Conservation (phyloP, 371 early-diverging fungal genomes). For the Mucor sp. region DNA sequence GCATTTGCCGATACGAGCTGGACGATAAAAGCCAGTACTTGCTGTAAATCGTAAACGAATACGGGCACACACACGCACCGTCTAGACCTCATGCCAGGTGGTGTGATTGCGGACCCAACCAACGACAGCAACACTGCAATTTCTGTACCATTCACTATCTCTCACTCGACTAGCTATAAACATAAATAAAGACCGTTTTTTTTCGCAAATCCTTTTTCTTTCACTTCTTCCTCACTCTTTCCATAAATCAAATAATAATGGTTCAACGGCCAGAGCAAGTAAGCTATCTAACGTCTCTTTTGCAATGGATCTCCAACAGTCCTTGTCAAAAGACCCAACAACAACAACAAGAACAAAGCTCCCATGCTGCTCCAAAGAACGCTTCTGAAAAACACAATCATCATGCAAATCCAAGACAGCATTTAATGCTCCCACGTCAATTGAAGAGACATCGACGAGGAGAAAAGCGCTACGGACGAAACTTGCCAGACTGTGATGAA, state of each 20-base stretch:
- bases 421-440: slow-evolving; percentile 16
- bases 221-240: neutral
- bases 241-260: neutral
- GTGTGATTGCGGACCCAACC: neutral
- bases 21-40: slow-evolving; percentile 9
- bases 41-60: neutral
- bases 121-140: neutral
- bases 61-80: neutral
- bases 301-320: slow-evolving; percentile 9
- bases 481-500: slow-evolving; percentile 14
- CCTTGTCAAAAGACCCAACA: neutral
- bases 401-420: slow-evolving; percentile 23
- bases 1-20: slow-evolving; percentile 17
- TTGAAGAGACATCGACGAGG: slow-evolving; percentile 15
- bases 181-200: too few relatives aligned
- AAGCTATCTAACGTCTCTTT: slow-evolving; percentile 3
- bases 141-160: neutral
- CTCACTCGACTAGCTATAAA: too few relatives aligned
- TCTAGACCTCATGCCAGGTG: neutral
- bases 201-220: too few relatives aligned
- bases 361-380: neutral
- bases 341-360: neutral
- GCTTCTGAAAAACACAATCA: neutral
- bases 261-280: slow-evolving; percentile 1
- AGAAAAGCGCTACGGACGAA: neutral